Evolutionary conservation across 805 yeast species (phyloP).

Genomic region (Pichia nanzhaoensis): DNA sequence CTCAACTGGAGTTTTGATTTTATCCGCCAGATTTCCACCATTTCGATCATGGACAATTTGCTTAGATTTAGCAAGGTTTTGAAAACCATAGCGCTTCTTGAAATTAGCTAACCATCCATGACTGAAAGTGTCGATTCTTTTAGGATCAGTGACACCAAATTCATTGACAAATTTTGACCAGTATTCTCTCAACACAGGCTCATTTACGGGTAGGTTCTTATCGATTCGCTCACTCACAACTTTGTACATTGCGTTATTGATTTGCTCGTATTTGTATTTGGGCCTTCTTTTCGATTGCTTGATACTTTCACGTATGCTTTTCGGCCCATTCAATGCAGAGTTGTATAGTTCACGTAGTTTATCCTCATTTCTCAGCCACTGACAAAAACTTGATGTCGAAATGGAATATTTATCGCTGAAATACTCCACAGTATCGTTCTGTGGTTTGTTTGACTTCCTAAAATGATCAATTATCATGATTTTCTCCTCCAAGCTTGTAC

Average conservation of each 20-base stretch:
- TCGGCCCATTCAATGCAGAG: constrained; percentile 26
- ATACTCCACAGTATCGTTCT: constrained; percentile 50
- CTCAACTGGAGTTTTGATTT: neutral
- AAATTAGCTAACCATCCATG: constrained; percentile 62
- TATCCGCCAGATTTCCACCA: too few relatives aligned
- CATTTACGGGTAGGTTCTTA: constrained; percentile 42
- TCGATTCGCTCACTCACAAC: constrained; percentile 40
- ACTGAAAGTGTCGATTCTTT: constrained; percentile 45
- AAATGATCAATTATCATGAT: constrained; percentile 46
- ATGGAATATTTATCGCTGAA: constrained; percentile 45
- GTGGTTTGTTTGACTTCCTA: constrained; percentile 43
- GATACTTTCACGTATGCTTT: constrained; percentile 19
- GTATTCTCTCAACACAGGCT: constrained; percentile 47
- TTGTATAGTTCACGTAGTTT: constrained; percentile 41
- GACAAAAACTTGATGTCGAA: constrained; percentile 54
- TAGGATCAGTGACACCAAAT: constrained; percentile 55
- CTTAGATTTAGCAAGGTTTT: neutral
- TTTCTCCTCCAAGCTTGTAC: constrained; percentile 56
- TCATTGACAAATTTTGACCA: constrained; percentile 51
- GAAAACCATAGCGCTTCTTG: constrained; percentile 45
- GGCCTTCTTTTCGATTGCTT: constrained; percentile 37
- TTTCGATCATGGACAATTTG: too few relatives aligned
- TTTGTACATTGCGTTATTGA: constrained; percentile 53
- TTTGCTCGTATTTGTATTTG: constrained; percentile 49
- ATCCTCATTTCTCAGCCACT: constrained; percentile 52